Conservation (phyloP, 192 early-diverging fungal species). For the Rhizophagus clarus region DNA sequence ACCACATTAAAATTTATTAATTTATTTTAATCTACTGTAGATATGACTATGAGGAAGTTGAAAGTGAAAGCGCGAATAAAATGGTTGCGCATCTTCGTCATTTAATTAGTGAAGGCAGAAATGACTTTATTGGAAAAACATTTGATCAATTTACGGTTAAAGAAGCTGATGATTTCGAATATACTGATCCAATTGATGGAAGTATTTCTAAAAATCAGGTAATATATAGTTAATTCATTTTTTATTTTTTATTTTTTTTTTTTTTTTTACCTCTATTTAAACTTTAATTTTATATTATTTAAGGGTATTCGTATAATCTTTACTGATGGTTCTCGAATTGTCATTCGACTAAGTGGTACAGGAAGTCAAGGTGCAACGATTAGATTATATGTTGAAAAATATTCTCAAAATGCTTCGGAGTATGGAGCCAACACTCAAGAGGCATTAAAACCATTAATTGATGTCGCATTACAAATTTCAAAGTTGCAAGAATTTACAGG, state of each 20-base stretch:
- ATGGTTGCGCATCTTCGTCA: slow-evolving; percentile 77
- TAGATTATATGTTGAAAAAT: slow-evolving; percentile 95
- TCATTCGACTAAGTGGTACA: slow-evolving; percentile 92
- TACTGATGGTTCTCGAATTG: slow-evolving; percentile 87
- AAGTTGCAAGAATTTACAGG: slow-evolving; percentile 82
- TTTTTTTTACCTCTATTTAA: not conserved
- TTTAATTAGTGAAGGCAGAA: slow-evolving; percentile 45
- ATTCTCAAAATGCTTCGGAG: slow-evolving; percentile 60
- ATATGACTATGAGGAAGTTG: slow-evolving; percentile 98
- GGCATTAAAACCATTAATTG: slow-evolving; percentile 89
- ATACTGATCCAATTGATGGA: slow-evolving; percentile 91
- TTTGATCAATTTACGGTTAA: slow-evolving; percentile 67
- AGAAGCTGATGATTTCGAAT: slow-evolving; percentile 86
- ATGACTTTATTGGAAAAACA: slow-evolving; percentile 62
- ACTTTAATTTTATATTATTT: not conserved
- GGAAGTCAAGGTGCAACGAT: slow-evolving; percentile 96
- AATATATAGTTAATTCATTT: not conserved
- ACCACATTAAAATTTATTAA: not conserved
- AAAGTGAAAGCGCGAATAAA: slow-evolving; percentile 69
- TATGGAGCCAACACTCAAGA: slow-evolving; percentile 72
- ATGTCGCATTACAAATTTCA: slow-evolving; percentile 76
- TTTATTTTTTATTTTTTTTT: slow-evolving; percentile 4
- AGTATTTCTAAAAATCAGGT: slow-evolving; percentile 81
- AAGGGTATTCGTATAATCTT: slow-evolving; percentile 91
- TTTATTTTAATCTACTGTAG: slow-evolving; percentile 39